Evolutionary conservation across 2,329 filamentous ascomycete species (phyloP), one percentile per base, ranked within the genome.

Genomic region (Helicocarpus griseus): DNA sequence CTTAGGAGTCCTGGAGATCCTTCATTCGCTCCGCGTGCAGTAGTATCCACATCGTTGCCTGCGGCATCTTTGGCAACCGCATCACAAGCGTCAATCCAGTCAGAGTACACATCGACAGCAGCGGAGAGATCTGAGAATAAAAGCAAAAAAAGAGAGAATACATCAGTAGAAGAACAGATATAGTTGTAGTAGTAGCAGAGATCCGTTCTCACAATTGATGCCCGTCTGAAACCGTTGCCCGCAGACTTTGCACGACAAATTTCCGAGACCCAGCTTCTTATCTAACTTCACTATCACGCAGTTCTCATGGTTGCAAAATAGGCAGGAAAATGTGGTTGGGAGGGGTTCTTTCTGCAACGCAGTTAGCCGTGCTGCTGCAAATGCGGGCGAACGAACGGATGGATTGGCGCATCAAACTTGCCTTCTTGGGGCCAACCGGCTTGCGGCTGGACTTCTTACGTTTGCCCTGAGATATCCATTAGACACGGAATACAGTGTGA

Each of bases 281-380:
- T 98, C 89, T 48, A 98, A 78, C 70, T 94, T 93, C 59, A 96
- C 87, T 26, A 82, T 79, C 49, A 98, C 87, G 0, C 90, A 88
- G 59, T 89, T 93, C 67, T 97, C 93, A 72, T 97, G 90, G 69
- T 96, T 97, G 77, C 93, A 98, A 73, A 98, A 98, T 43, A 98
- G 83, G 67, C 93, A 98, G 52, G 90, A 88, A 70, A 98, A 98
- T n/a, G 82, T 81, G 2, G 87, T 90, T 14, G 72, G 63, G n/a
- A 76, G 67, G 24, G 72, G 70, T 58, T 75, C 73, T 60, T 65
- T 69, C 71, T 73, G 52, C 21, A 28, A 33, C 6, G 35, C 8
- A 26, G 14, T 47, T 38, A 31, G 52, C 21, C 53, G 48, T 28
- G 35, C 22, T 31, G 48, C 47, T 5, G 7, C 24, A 31, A 2